Conservation (phyloP, 2,329 filamentous ascomycete genomes). For the Sporothrix variecibatus region DNA sequence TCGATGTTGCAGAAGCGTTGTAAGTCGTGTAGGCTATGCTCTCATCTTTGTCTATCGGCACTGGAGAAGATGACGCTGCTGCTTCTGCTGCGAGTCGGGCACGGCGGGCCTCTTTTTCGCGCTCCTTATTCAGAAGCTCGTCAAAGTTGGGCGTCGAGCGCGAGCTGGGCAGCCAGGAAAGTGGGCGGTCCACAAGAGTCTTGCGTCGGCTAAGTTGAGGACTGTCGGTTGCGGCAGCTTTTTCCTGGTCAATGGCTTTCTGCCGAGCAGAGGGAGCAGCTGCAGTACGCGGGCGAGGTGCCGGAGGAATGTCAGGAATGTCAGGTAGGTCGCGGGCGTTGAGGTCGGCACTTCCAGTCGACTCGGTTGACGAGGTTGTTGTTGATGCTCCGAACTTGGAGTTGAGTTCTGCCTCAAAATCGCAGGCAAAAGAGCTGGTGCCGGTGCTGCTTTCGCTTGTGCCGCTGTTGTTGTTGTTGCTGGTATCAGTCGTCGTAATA, state of each 20-base stretch:
- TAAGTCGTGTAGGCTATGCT: not conserved
- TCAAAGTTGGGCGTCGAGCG: conserved; percentile 45
- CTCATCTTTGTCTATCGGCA: conserved; percentile 23
- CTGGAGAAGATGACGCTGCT: not conserved
- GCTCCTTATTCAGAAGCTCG: conserved; percentile 36
- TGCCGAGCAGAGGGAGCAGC: conserved; percentile 8
- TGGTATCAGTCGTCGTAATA: conserved; percentile 4
- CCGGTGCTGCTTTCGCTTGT: not conserved
- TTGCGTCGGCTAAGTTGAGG: conserved; percentile 45
- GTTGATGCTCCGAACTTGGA: not conserved
- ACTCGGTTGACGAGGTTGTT: not conserved
- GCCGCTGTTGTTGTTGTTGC: not conserved
- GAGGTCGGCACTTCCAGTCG: not conserved
- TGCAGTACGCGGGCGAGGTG: conserved; percentile 18
- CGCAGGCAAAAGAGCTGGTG: conserved; percentile 1
- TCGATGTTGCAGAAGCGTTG: conserved; percentile 18
- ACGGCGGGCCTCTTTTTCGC: conserved; percentile 18
- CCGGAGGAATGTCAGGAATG: no score
- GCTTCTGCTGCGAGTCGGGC: not conserved
- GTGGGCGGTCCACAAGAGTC: conserved; percentile 52
- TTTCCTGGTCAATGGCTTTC: conserved; percentile 11
- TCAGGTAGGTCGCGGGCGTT: not conserved
- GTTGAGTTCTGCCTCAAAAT: conserved; percentile 17
- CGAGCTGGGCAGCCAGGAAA: conserved; percentile 55
- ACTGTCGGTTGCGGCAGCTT: conserved; percentile 30